Evolutionary conservation across 1,284 basidiomycete species (phyloP), one percentile per base, ranked within the genome.

Genomic region (Bjerkandera adusta): DNA sequence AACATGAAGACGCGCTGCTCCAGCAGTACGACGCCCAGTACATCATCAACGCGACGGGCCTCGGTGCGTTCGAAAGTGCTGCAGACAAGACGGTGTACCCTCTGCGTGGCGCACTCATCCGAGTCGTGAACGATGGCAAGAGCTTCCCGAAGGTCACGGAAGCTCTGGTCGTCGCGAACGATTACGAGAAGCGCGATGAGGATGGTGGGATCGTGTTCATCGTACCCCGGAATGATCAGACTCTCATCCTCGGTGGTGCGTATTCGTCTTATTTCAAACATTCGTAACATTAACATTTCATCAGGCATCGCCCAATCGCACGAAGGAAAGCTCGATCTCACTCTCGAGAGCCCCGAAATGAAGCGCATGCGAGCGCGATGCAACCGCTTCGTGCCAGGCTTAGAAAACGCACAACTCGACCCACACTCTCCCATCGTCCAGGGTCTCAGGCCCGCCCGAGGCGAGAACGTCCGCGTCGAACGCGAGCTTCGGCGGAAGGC

Each of bases 81-180:
- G 61, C 50, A 10, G 67, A 69, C 50, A 34, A 56, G 18, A 59
- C 56, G n/a, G 61, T 63, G 20, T 67, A 67, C 50, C 68, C 68
- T 10, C 59, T 70, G 26, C 66, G 68, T 13, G 68, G 68, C 15
- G 67, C 62, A 3, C 58, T 70, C 35, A 59, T 69, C 32, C 63
- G 68, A 15, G 62, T 70, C 20, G 56, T 65, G 46, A 70, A 70
- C 52, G 68, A 70, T 45, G 68, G 68, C 15, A 57, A 47, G 20
- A 57, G 57, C 36, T 70, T 68, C 50, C 66, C 65, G 13, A 67
- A 62, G 40, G 60, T 70, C 40, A 59, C 57, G 15, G 58, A 63
- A 37, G 65, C 64, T 5, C 54, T 68, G 5, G 57, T 56, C 27
- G 63, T 65, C 18, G 52, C 52, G 16, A 47, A 53, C 40, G 52